Conservation (phyloP, 2,329 filamentous ascomycete species). For the Penicillium aurantiogriseum region DNA sequence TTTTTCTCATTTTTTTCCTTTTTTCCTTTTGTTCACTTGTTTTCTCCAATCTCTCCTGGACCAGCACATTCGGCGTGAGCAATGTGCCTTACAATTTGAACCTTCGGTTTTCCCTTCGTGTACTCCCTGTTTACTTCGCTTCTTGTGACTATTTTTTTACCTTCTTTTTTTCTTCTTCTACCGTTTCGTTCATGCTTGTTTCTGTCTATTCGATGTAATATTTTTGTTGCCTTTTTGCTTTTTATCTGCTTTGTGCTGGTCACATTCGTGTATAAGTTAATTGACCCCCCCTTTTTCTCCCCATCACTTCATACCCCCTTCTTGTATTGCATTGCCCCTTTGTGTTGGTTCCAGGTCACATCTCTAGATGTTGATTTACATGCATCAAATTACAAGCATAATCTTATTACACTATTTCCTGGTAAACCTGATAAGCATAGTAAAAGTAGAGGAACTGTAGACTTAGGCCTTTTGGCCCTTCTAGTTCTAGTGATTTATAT, state of each 20-base stretch:
- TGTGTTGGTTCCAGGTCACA: conserved; percentile 24
- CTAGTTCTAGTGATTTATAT: neutral
- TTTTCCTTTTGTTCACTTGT: conserved; percentile 21
- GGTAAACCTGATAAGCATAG: neutral
- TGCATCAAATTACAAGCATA: conserved; percentile 23
- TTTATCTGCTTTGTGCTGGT: conserved; percentile 36
- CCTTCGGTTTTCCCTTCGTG: conserved; percentile 39
- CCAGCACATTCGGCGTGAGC: conserved; percentile 20
- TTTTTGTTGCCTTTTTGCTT: conserved; percentile 14
- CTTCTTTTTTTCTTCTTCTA: conserved; percentile 10
- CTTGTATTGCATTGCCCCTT: conserved; percentile 29
- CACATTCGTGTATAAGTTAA: conserved; percentile 43
- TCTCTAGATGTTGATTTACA: conserved; percentile 17
- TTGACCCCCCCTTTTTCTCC: conserved; percentile 19
- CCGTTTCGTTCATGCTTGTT: conserved; percentile 24
- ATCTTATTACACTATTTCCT: conserved; percentile 2
- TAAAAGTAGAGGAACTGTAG: neutral
- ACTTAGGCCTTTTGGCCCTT: neutral
- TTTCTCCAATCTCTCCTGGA: conserved; percentile 17
- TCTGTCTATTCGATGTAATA: conserved; percentile 37
- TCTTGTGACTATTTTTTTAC: conserved; percentile 25
- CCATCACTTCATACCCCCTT: conserved; percentile 38
- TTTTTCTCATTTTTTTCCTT: conserved; percentile 37
- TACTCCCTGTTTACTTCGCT: conserved; percentile 38
- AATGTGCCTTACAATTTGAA: conserved; percentile 12